Evolutionary conservation across 2,329 filamentous ascomycete species (phyloP), one percentile per base, ranked within the genome.

Genomic region (Arthrobotrys conoides): DNA sequence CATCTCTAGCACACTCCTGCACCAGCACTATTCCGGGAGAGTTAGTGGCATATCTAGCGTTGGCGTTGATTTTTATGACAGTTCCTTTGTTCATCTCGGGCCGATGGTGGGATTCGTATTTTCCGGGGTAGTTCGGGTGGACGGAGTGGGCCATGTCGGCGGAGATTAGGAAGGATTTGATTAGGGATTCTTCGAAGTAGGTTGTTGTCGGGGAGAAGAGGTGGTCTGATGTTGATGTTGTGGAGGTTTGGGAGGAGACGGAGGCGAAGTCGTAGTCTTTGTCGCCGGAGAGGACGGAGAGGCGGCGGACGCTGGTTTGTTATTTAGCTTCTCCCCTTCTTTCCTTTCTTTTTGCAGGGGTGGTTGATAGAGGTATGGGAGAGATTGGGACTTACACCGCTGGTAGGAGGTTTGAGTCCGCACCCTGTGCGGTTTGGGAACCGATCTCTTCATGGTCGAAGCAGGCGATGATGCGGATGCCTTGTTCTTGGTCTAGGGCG

Each of bases 381-480:
- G 5, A 33, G n/a, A 18, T n/a, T 24, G n/a, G 14, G 12, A 65
- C 69, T 63, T 72, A 80, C 68, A 98, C 91, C 24, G 93, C 89
- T 0, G 96, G 95, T 18, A 99, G 88, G 73, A 97, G 88, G 85
- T 97, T 97, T 3, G 93, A 97, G 85, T 96, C 91, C 18, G 96
- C 96, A 79, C 96, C 96, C 59, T 99, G 96, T 4, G 95, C 94
- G 1, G 94, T 97, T 73, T 89, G 91, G 79, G 93, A 97, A 68
- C 96, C 96, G 83, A 99, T 96, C 84, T 99, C 96, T 85, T 99
- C 96, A 86, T 99, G 94, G 84, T 99, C 96, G 84, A 99, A 99
- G 85, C 95, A 93, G 41, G 94, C 92, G 81, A 96, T 91, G n/a
- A 99, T 87, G 55, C 96, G 93, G 83, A 98, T 97, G 18, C 90